Conservation (phyloP, 2,329 filamentous ascomycete species). For the Capronia americana region DNA sequence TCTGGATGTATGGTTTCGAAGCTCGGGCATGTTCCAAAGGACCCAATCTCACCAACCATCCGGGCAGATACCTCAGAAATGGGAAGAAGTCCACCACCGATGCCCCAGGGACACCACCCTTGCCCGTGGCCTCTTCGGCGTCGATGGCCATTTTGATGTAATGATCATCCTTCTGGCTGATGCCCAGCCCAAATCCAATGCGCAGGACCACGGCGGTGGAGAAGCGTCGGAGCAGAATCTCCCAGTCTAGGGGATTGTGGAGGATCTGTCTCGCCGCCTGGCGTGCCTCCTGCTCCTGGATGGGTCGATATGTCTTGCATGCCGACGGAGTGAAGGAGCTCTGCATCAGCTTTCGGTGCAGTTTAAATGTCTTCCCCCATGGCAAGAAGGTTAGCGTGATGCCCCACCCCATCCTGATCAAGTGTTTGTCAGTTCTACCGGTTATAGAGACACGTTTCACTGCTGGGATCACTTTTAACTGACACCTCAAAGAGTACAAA, state of each 20-base stretch:
- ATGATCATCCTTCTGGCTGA: slow-evolving; percentile 33
- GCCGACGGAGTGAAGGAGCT: slow-evolving; percentile 52
- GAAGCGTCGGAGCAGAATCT: slow-evolving; percentile 20
- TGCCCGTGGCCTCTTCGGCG: slow-evolving; percentile 19
- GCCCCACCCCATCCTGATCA: slow-evolving; percentile 51
- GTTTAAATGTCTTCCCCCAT: slow-evolving; percentile 52
- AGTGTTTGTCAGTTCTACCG: slow-evolving; percentile 1
- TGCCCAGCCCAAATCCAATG: slow-evolving; percentile 54
- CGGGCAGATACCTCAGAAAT: slow-evolving; percentile 29
- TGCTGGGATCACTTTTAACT: neutral
- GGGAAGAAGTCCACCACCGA: slow-evolving; percentile 60
- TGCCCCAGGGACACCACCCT: slow-evolving; percentile 42
- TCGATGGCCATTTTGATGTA: slow-evolving; percentile 45
- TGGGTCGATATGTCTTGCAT: slow-evolving; percentile 42
- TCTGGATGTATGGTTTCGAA: slow-evolving; percentile 46
- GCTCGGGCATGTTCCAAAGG: slow-evolving; percentile 39
- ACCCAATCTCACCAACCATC: slow-evolving; percentile 13
- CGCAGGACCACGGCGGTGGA: slow-evolving; percentile 40
- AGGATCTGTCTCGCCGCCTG: slow-evolving; percentile 16
- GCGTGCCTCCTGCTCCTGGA: slow-evolving; percentile 34
- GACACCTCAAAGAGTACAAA: neutral
- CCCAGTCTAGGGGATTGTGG: slow-evolving; percentile 14
- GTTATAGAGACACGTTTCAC: neutral
- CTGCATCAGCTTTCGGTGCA: slow-evolving; percentile 55
- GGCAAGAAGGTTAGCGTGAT: slow-evolving; percentile 55